Base-by-base conservation (phyloP, 257 asterid species). In the Fraxinus quadrangulata region DNA sequence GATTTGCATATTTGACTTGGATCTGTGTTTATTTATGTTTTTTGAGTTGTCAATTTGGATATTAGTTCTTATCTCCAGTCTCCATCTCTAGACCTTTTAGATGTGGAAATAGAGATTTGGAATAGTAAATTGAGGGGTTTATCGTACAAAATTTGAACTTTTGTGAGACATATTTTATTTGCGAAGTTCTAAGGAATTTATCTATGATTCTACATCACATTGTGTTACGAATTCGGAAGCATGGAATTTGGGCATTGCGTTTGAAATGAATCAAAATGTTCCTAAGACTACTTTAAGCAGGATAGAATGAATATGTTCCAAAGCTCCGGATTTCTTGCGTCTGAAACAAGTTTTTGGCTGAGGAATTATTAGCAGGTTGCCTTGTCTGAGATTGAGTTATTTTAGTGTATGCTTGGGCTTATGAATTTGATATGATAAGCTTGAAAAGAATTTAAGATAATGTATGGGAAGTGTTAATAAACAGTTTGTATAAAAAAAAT, bases 221-320 rank as follows among this genome's bases (percentile, higher is more conserved):
- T 36, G 4, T 36, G 66, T 51, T 69, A 42, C 71, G 34, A 19
- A 49, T 47, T 45, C n/a, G 19, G 71, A 69, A 75, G 80, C 71
- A 14, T 72, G 10, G 63, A 54, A 23, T 31, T 75, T 49, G 63
- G 23, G 59, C 34, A 26, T 63, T 71, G 26, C 30, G 10, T 63
- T 23, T 61, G 83, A 70, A 21, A 47, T 63, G 37, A 63, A 36
- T 36, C 40, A 2, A 0, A 33, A 28, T 51, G 67, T 24, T 23
- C 51, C 31, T 21, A 10, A 36, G 63, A 21, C 56, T 42, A 2
- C 2, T 51, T 69, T 28, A 70, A 80, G 54, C 21, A 14, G 56
- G 70, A 45, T 65, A 34, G 77, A 63, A 51, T 77, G 16, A 61
- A n/a, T 45, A 16, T 74, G 73, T 23, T 67, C 24, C 31, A 77